Evolutionary conservation across 1,284 basidiomycete species (phyloP).

Genomic region (Trichosporon ovoides): DNA sequence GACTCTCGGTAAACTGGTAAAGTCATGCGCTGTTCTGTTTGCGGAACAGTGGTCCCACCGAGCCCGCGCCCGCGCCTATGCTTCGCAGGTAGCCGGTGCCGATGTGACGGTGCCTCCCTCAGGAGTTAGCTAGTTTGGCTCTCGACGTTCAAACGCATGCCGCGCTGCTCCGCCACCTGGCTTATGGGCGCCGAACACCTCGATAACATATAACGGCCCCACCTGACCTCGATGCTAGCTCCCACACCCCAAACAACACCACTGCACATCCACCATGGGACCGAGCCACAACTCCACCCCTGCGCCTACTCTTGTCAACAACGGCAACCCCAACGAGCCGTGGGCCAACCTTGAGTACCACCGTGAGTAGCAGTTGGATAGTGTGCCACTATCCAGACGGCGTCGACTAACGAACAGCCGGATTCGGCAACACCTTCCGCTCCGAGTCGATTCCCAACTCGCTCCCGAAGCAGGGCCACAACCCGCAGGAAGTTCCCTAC

Average conservation of each 20-base stretch:
- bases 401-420: not conserved
- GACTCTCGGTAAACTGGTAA: too few species aligned
- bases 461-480: slow-evolving; percentile 59
- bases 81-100: too few species aligned
- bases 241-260: not conserved
- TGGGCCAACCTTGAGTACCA: slow-evolving; percentile 7
- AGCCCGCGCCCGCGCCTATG: too few species aligned
- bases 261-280: not conserved
- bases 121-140: too few species aligned
- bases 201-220: not conserved
- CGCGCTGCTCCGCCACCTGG: too few species aligned
- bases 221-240: not conserved
- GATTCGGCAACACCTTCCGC: slow-evolving; percentile 16
- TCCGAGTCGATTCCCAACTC: slow-evolving; percentile 24
- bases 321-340: not conserved
- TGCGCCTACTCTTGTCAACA: not conserved
- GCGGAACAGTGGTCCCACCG: too few species aligned
- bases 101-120: too few species aligned
- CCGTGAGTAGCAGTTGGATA: not conserved
- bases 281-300: not conserved
- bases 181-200: too few species aligned
- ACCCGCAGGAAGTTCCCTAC: slow-evolving; percentile 60
- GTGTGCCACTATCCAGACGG: too few species aligned
- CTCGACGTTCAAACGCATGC: too few species aligned
- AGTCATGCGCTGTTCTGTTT: too few species aligned